Percentiles rank a stretch among this genome's conserved stretches.
Evolutionary conservation across 75 land plant species (phyloP).

Genomic region (Selaginella tamariscina): DNA sequence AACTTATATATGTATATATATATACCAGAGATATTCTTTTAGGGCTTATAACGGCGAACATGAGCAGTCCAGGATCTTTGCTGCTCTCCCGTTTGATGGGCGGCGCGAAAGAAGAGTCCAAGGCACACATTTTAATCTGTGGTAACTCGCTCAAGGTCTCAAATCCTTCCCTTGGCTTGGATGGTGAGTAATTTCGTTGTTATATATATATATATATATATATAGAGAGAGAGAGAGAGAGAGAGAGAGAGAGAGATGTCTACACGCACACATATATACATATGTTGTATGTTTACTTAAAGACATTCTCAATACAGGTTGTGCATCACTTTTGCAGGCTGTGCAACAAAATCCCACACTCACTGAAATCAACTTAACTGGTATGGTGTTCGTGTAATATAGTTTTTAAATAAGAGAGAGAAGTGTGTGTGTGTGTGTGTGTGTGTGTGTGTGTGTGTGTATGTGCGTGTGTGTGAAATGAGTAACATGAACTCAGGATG

Average conservation of each 20-base stretch:
- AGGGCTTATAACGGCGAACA: neutral
- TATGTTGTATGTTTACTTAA: neutral
- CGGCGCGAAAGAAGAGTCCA: neutral
- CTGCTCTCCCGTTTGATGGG: neutral
- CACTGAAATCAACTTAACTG: neutral
- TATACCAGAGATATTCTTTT: too few species aligned
- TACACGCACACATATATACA: too few species aligned
- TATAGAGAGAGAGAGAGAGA: too few species aligned
- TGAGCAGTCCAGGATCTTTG: neutral
- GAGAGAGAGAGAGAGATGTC: too few species aligned
- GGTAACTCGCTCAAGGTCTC: neutral
- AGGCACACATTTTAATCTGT: neutral
- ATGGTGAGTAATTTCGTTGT: neutral
- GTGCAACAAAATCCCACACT: neutral
- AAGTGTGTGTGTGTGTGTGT: too few species aligned
- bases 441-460: too few species aligned
- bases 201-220: too few species aligned
- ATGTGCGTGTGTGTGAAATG: too few species aligned
- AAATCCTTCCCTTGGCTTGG: neutral
- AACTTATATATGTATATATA: too few species aligned
- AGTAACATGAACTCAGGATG: conserved; percentile 28
- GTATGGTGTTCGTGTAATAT: neutral
- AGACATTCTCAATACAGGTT: neutral
- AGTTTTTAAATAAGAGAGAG: too few species aligned
- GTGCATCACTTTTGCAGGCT: neutral